Evolutionary conservation across 192 early-diverging fungal genomes (phyloP), one percentile per base, ranked within the genome.

Genomic region (Mycoemilia scoparia): DNA sequence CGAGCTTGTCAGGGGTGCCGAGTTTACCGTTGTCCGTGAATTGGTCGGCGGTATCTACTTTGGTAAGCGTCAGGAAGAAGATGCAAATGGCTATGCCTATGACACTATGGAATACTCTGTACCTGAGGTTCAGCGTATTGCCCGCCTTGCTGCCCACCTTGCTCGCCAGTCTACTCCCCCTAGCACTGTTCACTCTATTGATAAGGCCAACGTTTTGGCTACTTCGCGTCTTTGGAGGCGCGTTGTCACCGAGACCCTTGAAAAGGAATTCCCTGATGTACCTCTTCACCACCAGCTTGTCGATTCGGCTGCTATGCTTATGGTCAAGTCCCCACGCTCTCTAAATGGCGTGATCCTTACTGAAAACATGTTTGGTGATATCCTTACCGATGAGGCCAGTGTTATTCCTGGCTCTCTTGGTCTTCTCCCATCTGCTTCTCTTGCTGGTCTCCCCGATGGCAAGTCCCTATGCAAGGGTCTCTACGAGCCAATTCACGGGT

Each of bases 341-440:
- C 64, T 98, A 22, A 98, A 98, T 56, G 93, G 93, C 40, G 71
- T 98, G 27, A 71, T 98, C 22, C 62, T 98, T 40, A 98, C 90
- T 12, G 93, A 96, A 50, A 98, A 98, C 66, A 90, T 98, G 87
- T 97, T 97, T 82, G 93, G 93, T 39, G 93, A 98, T 46, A 95
- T 98, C 51, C 67, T 97, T 33, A 76, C 74, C 15, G 93, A 98
- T 52, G 93, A 98, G 57, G 82, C 87, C 3, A 79, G 74, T 12
- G 87, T 98, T 25, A 98, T 98, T 51, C 85, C 84, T 9, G 92
- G 88, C 19, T 79, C 74, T 19, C 69, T 98, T 35, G 93, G 93
- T 22, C 68, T 98, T 23, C 57, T 98, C 41, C 93, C 93, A 18
- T 81, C 76, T 32, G 93, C 93, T 2, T 80, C 76, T 36, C 67